These are phyloP conservation scores for Echeveria elegans DNA, from an alignment of 164 flowering plant species.

Conservation along the genomic window DNA sequence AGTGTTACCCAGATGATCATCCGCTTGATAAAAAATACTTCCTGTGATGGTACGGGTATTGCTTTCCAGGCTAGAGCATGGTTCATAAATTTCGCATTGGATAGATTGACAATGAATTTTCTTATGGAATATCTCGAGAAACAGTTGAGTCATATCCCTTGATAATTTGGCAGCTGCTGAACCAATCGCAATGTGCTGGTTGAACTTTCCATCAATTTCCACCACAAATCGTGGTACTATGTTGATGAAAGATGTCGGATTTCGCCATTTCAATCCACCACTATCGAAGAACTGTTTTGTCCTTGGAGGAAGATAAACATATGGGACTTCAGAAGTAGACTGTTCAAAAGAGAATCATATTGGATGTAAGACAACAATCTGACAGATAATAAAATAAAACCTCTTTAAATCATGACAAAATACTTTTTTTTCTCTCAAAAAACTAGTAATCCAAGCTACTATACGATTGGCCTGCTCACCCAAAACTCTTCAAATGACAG, in stretches of 20 bases:
- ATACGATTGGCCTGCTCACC: neutral
- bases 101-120: conserved; percentile 25
- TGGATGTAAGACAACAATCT: neutral
- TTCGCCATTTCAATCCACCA: conserved; percentile 19
- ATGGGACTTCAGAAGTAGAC: conserved; percentile 86
- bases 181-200: conserved; percentile 41
- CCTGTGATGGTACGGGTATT: conserved; percentile 6
- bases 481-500: neutral
- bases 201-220: conserved; percentile 47
- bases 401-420: neutral
- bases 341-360: conserved; percentile 23
- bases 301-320: conserved; percentile 38
- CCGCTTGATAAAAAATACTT: conserved; percentile 9
- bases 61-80: conserved; percentile 15
- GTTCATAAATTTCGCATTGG: conserved; percentile 14
- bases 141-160: conserved; percentile 42
- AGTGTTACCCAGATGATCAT: conserved; percentile 11
- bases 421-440: too few species aligned
- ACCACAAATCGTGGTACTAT: conserved; percentile 50
- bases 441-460: neutral
- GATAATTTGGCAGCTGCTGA: conserved; percentile 50
- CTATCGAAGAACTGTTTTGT: conserved; percentile 54
- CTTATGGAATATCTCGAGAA: conserved; percentile 58
- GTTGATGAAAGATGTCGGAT: conserved; percentile 11
- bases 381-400: neutral